A percentile compares a stretch with the other conserved stretches of the same genome.
Conservation (phyloP, 2,329 filamentous ascomycete species). For the Exophiala alcalophila region DNA sequence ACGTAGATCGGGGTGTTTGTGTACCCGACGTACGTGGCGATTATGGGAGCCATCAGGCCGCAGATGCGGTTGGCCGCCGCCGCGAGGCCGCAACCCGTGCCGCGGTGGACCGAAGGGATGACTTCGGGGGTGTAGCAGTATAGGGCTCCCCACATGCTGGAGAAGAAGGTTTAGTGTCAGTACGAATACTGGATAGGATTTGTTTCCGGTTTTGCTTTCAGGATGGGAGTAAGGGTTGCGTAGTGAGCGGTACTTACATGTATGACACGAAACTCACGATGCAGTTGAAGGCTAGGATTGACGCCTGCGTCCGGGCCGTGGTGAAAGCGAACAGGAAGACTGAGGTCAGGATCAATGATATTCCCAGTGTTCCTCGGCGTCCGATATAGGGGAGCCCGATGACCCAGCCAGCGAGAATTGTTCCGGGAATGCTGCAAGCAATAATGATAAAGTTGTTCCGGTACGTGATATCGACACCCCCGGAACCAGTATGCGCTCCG, state of each 20-base stretch:
- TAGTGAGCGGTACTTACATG: conserved; percentile 47
- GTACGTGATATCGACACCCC: conserved; percentile 70
- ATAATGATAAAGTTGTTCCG: conserved; percentile 71
- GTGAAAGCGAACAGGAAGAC: conserved; percentile 74
- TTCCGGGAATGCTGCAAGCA: conserved; percentile 64
- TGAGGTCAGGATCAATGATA: conserved; percentile 60
- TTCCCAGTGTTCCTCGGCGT: conserved; percentile 66
- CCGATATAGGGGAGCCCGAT: conserved; percentile 60
- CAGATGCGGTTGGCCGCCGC: conserved; percentile 70
- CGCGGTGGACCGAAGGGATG: conserved; percentile 61
- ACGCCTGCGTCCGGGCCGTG: conserved; percentile 57
- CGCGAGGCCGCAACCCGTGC: conserved; percentile 70
- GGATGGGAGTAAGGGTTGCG: too few species aligned
- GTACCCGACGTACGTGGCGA: conserved; percentile 23
- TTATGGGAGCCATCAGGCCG: conserved; percentile 68
- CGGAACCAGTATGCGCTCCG: conserved; percentile 62
- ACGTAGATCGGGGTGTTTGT: conserved; percentile 37
- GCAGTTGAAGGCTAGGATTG: conserved; percentile 68
- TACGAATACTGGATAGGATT: background rate
- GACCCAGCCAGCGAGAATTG: conserved; percentile 66
- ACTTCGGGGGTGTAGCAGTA: conserved; percentile 77
- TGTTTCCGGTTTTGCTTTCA: too few species aligned
- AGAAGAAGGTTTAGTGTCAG: background rate
- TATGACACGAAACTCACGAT: conserved; percentile 68
- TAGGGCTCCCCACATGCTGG: conserved; percentile 54